phyloP scores from a whole-genome alignment of 1,284 basidiomycete species.

The Wallemia mellicola region DNA sequence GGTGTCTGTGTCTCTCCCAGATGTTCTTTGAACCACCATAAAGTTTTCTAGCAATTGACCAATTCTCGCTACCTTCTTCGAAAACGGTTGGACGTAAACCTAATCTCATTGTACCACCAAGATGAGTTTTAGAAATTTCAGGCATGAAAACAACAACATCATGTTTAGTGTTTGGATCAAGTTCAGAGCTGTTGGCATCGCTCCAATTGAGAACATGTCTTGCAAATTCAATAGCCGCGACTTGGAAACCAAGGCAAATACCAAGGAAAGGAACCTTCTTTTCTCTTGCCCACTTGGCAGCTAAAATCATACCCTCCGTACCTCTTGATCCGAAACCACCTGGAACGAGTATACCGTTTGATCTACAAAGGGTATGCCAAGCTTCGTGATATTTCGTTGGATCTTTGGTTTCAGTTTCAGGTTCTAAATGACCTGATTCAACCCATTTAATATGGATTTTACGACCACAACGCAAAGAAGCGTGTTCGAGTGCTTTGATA shows the following conservation, averaged over 20 bases:
- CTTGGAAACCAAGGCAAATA: conserved; percentile 91
- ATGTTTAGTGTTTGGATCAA: conserved; percentile 27
- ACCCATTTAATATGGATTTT: conserved; percentile 82
- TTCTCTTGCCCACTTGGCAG: conserved; percentile 86
- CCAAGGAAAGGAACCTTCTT: conserved; percentile 84
- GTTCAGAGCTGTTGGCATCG: conserved; percentile 74
- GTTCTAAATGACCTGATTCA: conserved; percentile 77
- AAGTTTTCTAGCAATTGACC: conserved; percentile 41
- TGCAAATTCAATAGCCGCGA: conserved; percentile 87
- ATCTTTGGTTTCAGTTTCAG: conserved; percentile 38
- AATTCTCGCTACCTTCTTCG: conserved; percentile 27
- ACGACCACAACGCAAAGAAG: conserved; percentile 63
- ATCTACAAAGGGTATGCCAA: conserved; percentile 58
- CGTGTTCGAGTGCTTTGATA: conserved; percentile 86
- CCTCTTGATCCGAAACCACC: conserved; percentile 84
- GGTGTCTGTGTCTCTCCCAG: conserved; percentile 92
- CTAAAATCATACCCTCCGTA: conserved; percentile 89
- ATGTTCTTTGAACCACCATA: conserved; percentile 61
- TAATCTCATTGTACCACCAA: conserved; percentile 95
- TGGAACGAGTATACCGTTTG: conserved; percentile 70
- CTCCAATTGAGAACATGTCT: conserved; percentile 45
- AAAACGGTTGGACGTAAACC: conserved; percentile 85
- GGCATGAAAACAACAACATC: conserved; percentile 94
- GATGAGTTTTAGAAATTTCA: conserved; percentile 87
- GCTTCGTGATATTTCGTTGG: conserved; percentile 87